Conservation (phyloP, 208 protist genomes). For the Wallacemonas sp. region DNA sequence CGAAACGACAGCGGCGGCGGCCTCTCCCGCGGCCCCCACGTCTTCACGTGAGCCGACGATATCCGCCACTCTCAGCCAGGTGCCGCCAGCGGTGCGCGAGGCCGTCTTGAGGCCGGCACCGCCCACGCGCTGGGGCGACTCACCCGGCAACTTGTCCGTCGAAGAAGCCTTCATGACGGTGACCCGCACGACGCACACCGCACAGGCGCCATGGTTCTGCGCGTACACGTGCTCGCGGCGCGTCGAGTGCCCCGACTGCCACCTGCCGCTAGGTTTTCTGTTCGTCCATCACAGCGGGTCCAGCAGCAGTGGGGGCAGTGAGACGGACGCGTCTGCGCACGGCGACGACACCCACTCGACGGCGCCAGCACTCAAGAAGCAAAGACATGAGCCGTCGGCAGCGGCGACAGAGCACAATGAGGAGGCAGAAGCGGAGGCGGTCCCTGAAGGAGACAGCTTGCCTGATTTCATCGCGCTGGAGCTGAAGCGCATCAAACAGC, state of each 20-base stretch:
- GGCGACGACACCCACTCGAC: too few relatives aligned
- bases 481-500: conserved; percentile 71
- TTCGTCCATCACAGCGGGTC: conserved; percentile 22
- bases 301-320: conserved; percentile 11
- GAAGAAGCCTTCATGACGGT: conserved; percentile 69
- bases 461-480: conserved; percentile 73
- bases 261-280: conserved; percentile 66
- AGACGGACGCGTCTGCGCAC: too few relatives aligned
- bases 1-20: not conserved
- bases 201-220: conserved; percentile 62
- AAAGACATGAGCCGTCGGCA: not conserved
- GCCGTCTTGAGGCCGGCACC: conserved; percentile 20
- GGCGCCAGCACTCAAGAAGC: not conserved
- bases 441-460: conserved; percentile 3
- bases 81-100: conserved; percentile 32
- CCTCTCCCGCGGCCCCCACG: conserved; percentile 4
- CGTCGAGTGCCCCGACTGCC: conserved; percentile 80
- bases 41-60: not conserved
- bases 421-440: not conserved
- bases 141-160: conserved; percentile 73
- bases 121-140: conserved; percentile 30
- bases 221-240: conserved; percentile 41
- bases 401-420: not conserved
- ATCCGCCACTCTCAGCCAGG: conserved; percentile 9
- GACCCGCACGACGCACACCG: conserved; percentile 53